Percentiles rank a stretch among this genome's conserved stretches.
These are phyloP conservation scores for Stemphylium vesicarium DNA, from an alignment of 2,329 filamentous ascomycete genomes.

Conservation along the genomic window DNA sequence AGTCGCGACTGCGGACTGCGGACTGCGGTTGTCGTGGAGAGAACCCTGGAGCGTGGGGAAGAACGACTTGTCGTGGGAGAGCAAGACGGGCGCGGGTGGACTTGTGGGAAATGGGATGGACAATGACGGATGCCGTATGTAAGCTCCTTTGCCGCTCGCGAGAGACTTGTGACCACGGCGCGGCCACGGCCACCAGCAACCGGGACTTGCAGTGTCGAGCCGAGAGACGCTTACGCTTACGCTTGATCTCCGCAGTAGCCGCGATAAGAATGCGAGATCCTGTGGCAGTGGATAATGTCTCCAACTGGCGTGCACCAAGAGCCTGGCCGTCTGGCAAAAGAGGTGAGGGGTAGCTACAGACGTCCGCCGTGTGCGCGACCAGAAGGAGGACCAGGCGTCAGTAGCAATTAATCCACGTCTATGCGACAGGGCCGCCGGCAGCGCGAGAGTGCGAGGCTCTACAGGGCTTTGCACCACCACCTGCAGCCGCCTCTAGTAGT, in stretches of 20 bases:
- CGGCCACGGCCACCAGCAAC: neutral
- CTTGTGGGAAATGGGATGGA: conserved; percentile 13
- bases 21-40: conserved; percentile 12
- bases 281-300: conserved; percentile 23
- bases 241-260: conserved; percentile 39
- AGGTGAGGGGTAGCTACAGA: conserved; percentile 21
- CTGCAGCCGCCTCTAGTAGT: neutral
- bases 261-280: conserved; percentile 29
- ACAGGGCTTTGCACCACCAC: neutral
- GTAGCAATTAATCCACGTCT: conserved; percentile 2
- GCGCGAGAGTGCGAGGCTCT: neutral
- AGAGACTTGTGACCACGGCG: conserved; percentile 4
- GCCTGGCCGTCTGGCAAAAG: conserved; percentile 3
- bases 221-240: conserved; percentile 8
- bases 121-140: conserved; percentile 16
- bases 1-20: conserved; percentile 1
- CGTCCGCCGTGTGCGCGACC: neutral
- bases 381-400: neutral
- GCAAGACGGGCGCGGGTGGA: conserved; percentile 18
- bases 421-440: neutral
- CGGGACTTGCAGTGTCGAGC: conserved; percentile 10
- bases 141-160: conserved; percentile 7
- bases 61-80: conserved; percentile 19
- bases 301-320: neutral
- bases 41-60: conserved; percentile 29